A percentile compares a stretch with the other conserved stretches of the same genome.
phyloP scores from a whole-genome alignment of 768 basidiomycete species.

The Clavulina sp. region DNA sequence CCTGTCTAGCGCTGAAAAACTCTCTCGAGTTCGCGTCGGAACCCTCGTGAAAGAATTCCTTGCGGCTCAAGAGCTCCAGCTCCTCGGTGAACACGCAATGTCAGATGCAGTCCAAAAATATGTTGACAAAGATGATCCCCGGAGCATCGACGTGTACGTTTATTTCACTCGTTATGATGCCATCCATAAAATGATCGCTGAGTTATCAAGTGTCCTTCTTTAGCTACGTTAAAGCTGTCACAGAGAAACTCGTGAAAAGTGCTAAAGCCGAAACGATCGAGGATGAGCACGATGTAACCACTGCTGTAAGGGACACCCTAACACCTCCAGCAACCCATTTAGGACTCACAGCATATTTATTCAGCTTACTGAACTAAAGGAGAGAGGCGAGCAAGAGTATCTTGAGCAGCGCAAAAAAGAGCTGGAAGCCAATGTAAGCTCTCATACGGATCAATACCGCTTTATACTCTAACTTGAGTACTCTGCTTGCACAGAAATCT shows the following conservation, averaged over 20 bases:
- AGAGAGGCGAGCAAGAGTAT: slow-evolving; percentile 34
- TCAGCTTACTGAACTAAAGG: slow-evolving; percentile 43
- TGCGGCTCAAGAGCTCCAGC: slow-evolving; percentile 78
- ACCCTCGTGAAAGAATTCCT: slow-evolving; percentile 86
- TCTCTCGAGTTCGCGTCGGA: slow-evolving; percentile 68
- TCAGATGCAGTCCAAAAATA: slow-evolving; percentile 86
- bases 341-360: background rate
- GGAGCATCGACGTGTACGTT: slow-evolving; percentile 74
- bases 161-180: background rate
- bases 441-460: background rate
- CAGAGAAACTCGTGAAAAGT: slow-evolving; percentile 47
- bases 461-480: background rate
- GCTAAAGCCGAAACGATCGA: slow-evolving; percentile 48
- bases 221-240: slow-evolving; percentile 47
- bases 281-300: slow-evolving; percentile 59
- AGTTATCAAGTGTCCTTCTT: slow-evolving; percentile 1
- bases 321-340: background rate
- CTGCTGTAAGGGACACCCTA: slow-evolving; percentile 33
- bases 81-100: slow-evolving; percentile 81
- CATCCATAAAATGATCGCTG: slow-evolving; percentile 2
- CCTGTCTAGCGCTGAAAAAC: slow-evolving; percentile 47
- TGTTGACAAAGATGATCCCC: slow-evolving; percentile 93
- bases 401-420: slow-evolving; percentile 24
- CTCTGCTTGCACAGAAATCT: slow-evolving; percentile 27
- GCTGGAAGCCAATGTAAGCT: slow-evolving; percentile 32